These are phyloP conservation scores for Sugiyamaella paludigena DNA, from an alignment of 1,139 yeast genomes.

Conservation along the genomic window DNA sequence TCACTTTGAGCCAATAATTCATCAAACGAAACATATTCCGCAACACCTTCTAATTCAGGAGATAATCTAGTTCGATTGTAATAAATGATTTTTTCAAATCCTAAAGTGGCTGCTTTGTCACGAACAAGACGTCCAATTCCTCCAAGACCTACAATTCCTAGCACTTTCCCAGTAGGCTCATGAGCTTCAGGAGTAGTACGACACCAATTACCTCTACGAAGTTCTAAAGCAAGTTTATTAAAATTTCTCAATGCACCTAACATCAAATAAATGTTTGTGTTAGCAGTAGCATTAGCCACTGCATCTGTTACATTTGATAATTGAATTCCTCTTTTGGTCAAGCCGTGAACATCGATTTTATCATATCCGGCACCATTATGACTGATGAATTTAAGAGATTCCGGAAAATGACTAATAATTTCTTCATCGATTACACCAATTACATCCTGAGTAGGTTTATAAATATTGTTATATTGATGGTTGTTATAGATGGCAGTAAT, in stretches of 20 bases:
- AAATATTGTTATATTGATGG: slow-evolving; percentile 7
- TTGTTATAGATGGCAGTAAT: slow-evolving; percentile 33
- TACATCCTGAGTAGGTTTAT: no score
- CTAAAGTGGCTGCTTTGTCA: slow-evolving; percentile 63
- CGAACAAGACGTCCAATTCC: slow-evolving; percentile 77
- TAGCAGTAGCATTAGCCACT: slow-evolving; percentile 76
- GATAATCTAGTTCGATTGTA: slow-evolving; percentile 58
- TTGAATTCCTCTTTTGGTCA: slow-evolving; percentile 52
- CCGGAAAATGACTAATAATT: slow-evolving; percentile 58
- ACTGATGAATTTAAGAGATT: slow-evolving; percentile 58
- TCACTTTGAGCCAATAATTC: slow-evolving; percentile 57
- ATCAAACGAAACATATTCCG: slow-evolving; percentile 55
- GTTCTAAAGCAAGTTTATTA: slow-evolving; percentile 39
- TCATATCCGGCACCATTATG: slow-evolving; percentile 97
- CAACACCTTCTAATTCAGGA: slow-evolving; percentile 51
- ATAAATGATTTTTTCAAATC: slow-evolving; percentile 59
- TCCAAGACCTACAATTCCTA: slow-evolving; percentile 79
- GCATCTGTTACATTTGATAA: slow-evolving; percentile 67
- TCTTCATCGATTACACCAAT: slow-evolving; percentile 75
- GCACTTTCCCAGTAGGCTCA: slow-evolving; percentile 61
- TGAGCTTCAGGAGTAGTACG: slow-evolving; percentile 37
- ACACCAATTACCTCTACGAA: slow-evolving; percentile 42
- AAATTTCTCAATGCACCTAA: slow-evolving; percentile 63
- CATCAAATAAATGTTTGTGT: slow-evolving; percentile 59
- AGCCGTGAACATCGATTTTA: slow-evolving; percentile 49